Evolutionary conservation across 139 green algal genomes (phyloP).

Genomic region (Chlorella sp.): DNA sequence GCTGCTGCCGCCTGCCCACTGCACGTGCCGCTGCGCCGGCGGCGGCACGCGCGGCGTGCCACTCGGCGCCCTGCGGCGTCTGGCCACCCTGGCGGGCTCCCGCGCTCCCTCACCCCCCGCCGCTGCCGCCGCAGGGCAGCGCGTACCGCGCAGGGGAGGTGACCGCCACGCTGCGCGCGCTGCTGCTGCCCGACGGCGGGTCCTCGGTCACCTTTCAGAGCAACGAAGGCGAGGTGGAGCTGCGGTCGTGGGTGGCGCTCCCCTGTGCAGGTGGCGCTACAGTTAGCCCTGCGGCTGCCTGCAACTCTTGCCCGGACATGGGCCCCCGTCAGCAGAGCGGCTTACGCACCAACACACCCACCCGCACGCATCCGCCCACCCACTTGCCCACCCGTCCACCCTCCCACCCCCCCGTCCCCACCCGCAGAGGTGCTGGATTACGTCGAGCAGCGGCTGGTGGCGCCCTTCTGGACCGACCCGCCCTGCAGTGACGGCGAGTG

Average conservation of each 20-base stretch:
- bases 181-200: conserved; percentile 58
- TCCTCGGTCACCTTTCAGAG: background rate
- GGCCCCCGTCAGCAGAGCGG: no score
- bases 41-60: no score
- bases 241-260: background rate
- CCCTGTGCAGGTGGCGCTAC: background rate
- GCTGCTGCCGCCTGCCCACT: no score
- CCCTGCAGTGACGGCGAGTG: conserved; percentile 70
- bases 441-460: conserved; percentile 58
- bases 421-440: conserved; percentile 69
- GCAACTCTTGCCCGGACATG: background rate
- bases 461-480: conserved; percentile 73
- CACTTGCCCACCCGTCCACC: background rate
- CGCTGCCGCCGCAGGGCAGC: no score
- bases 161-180: conserved; percentile 64
- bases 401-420: conserved; percentile 24
- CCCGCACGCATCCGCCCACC: background rate
- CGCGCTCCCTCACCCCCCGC: no score
- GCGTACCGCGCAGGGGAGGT: conserved; percentile 69
- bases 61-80: no score
- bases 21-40: no score
- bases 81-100: no score
- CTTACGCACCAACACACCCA: background rate
- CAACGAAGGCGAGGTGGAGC: background rate
- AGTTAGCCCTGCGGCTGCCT: background rate